phyloP scores from a whole-genome alignment of 805 yeast genomes.

The Candida boleticola region DNA sequence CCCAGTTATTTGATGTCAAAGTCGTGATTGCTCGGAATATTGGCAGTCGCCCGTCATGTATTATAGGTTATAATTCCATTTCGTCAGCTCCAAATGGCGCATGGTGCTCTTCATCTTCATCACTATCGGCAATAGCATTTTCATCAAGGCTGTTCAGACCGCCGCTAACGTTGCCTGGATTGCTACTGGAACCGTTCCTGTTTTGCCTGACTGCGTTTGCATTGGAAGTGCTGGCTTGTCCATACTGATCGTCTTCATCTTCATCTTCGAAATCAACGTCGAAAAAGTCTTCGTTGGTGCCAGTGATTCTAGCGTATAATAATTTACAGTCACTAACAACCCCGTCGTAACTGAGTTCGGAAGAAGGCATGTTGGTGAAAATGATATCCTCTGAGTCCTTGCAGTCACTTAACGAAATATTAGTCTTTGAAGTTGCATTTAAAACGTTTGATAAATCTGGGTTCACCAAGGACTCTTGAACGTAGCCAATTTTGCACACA shows the following conservation, averaged over 20 bases:
- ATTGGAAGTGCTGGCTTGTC: slow-evolving; percentile 5
- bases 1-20: no score
- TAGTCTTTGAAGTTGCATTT: slow-evolving; percentile 26
- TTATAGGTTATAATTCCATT: slow-evolving; percentile 43
- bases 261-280: slow-evolving; percentile 97
- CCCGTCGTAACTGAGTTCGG: slow-evolving; percentile 91
- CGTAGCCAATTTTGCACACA: slow-evolving; percentile 40
- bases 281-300: slow-evolving; percentile 93
- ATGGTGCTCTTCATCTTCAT: slow-evolving; percentile 33
- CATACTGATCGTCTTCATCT: slow-evolving; percentile 38
- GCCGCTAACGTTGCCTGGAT: slow-evolving; percentile 1
- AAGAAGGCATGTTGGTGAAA: slow-evolving; percentile 64
- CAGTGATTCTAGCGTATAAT: slow-evolving; percentile 76
- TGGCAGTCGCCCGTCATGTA: no score
- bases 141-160: slow-evolving; percentile 14
- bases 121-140: slow-evolving; percentile 39
- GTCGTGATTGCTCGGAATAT: no score
- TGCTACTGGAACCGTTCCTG: not conserved
- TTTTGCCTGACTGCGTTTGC: not conserved
- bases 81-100: slow-evolving; percentile 45
- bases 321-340: slow-evolving; percentile 76
- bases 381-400: slow-evolving; percentile 43
- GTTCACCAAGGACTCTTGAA: slow-evolving; percentile 34
- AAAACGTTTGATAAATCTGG: slow-evolving; percentile 39
- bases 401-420: slow-evolving; percentile 31